phyloP scores from a whole-genome alignment of 2,329 filamentous ascomycete genomes.

The Aspergillus pseudoterreus region DNA sequence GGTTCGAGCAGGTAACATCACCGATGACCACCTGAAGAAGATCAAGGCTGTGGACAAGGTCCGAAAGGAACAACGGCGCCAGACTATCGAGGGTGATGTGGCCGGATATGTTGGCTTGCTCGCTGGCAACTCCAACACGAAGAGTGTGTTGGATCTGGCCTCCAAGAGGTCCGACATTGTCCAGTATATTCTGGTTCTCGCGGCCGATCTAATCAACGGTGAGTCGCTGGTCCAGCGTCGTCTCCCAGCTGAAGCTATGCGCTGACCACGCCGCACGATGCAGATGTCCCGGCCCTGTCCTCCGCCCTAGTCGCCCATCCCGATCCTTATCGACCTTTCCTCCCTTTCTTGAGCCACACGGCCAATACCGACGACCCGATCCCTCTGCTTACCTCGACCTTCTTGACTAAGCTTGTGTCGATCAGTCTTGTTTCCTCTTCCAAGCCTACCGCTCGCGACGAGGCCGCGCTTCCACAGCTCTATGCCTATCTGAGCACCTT shows the following conservation, averaged over 20 bases:
- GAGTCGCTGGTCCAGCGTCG: slow-evolving; percentile 17
- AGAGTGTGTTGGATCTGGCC: slow-evolving; percentile 80
- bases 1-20: slow-evolving; percentile 87
- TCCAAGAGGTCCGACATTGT: slow-evolving; percentile 84
- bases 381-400: slow-evolving; percentile 82
- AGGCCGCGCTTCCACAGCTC: slow-evolving; percentile 74
- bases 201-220: slow-evolving; percentile 86
- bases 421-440: slow-evolving; percentile 59
- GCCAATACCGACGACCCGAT: slow-evolving; percentile 81
- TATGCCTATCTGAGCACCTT: slow-evolving; percentile 83
- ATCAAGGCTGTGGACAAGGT: slow-evolving; percentile 97
- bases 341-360: slow-evolving; percentile 78
- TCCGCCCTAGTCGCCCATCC: slow-evolving; percentile 70
- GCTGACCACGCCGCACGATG: not conserved
- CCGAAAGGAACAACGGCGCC: slow-evolving; percentile 81
- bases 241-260: not conserved
- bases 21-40: slow-evolving; percentile 87
- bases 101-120: slow-evolving; percentile 77
- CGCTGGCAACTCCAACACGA: slow-evolving; percentile 62
- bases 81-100: slow-evolving; percentile 75
- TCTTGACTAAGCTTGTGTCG: slow-evolving; percentile 75
- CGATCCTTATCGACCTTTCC: slow-evolving; percentile 71
- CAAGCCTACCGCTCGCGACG: slow-evolving; percentile 58
- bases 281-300: slow-evolving; percentile 76
- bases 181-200: slow-evolving; percentile 88